phyloP scores from a whole-genome alignment of 139 green algal genomes.

The Chlamydomonas incerta region DNA sequence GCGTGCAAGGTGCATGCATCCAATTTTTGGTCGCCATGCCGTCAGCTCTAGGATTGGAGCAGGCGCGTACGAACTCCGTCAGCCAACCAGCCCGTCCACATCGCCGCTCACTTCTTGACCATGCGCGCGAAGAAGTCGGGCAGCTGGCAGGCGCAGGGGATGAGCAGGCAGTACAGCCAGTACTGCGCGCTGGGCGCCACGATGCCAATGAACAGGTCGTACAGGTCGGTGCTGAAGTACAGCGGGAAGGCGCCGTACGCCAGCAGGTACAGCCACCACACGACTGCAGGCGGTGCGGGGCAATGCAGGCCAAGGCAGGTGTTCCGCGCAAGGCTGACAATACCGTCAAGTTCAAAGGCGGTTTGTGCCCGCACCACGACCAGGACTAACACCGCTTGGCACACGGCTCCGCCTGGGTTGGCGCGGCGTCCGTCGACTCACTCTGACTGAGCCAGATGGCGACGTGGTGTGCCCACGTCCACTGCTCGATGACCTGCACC shows the following conservation, averaged over 20 bases:
- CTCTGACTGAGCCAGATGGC: conserved; percentile 69
- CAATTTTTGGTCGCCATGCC: no score
- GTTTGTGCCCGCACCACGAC: no score
- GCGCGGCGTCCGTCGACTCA: no score
- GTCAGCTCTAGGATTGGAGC: no score
- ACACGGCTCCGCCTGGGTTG: no score
- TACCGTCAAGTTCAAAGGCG: no score
- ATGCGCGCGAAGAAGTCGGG: conserved; percentile 69
- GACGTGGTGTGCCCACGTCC: conserved; percentile 77
- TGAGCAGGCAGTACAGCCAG: conserved; percentile 73
- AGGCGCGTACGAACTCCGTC: no score
- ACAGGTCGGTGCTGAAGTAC: conserved; percentile 62
- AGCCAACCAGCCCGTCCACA: no score
- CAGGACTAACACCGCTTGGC: no score
- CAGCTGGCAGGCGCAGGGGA: conserved; percentile 65
- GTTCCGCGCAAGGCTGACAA: no score
- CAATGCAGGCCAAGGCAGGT: no score
- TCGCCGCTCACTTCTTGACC: conserved; percentile 5
- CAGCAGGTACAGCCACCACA: conserved; percentile 84
- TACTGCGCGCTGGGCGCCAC: conserved; percentile 57
- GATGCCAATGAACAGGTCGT: conserved; percentile 66
- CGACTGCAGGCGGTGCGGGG: conserved; percentile 39
- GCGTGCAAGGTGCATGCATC: no score
- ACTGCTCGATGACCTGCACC: conserved; percentile 52
- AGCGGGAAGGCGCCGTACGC: conserved; percentile 69